Evolutionary conservation across 495 filamentous ascomycete species (phyloP).

Genomic region (Penicillium desertorum): DNA sequence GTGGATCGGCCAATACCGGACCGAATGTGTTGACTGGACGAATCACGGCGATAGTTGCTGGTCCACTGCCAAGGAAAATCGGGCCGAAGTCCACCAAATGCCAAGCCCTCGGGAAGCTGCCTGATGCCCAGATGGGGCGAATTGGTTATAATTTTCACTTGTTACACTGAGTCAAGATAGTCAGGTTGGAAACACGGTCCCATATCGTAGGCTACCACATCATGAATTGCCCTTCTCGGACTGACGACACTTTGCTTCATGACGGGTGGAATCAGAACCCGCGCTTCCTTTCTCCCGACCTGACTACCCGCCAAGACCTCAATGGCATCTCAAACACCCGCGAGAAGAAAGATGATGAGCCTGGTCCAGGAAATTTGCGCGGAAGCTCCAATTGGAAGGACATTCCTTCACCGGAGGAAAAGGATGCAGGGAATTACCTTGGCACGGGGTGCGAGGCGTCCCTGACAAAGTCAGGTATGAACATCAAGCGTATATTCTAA

Average conservation of each 20-base stretch:
- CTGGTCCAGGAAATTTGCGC: background rate
- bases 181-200: background rate
- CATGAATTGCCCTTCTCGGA: conserved; percentile 61
- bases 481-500: background rate
- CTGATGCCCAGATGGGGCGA: conserved; percentile 1
- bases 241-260: conserved; percentile 49
- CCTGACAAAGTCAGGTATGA: conserved; percentile 38
- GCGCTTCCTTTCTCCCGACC: conserved; percentile 47
- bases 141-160: background rate
- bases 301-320: conserved; percentile 59
- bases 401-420: conserved; percentile 6
- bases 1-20: conserved; percentile 5
- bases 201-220: conserved; percentile 8
- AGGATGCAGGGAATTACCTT: conserved; percentile 12
- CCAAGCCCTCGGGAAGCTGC: conserved; percentile 15
- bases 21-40: background rate
- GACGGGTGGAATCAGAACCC: conserved; percentile 57
- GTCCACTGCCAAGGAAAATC: conserved; percentile 15
- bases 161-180: background rate
- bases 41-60: conserved; percentile 3
- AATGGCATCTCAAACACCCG: conserved; percentile 44
- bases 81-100: conserved; percentile 12
- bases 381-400: conserved; percentile 17
- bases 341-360: conserved; percentile 18
- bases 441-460: conserved; percentile 20